phyloP scores from a whole-genome alignment of 2,329 filamentous ascomycete genomes.

The Aspergillus alliaceus region DNA sequence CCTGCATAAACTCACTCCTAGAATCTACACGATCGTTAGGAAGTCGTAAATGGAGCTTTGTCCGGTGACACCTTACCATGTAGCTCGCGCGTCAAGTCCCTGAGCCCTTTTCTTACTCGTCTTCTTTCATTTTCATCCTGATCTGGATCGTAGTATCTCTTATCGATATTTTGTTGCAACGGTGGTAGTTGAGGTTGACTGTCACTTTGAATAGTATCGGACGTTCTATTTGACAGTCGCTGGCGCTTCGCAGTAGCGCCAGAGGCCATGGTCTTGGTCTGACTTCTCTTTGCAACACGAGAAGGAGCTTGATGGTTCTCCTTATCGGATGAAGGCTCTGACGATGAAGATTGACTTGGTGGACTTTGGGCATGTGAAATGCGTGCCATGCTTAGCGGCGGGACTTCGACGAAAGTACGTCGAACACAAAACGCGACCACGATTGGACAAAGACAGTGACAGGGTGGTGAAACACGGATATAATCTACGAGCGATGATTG shows the following conservation, averaged over 20 bases:
- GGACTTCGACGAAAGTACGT: slow-evolving; percentile 6
- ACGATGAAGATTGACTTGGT: slow-evolving; percentile 30
- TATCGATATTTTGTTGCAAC: slow-evolving; percentile 39
- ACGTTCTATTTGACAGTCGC: slow-evolving; percentile 40
- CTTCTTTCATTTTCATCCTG: slow-evolving; percentile 75
- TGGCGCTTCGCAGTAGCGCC: slow-evolving; percentile 43
- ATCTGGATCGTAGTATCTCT: slow-evolving; percentile 72
- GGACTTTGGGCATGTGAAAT: slow-evolving; percentile 16
- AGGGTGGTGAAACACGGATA: slow-evolving; percentile 1
- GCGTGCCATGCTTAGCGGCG: slow-evolving; percentile 30
- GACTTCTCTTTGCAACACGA: slow-evolving; percentile 46
- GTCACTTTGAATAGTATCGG: slow-evolving; percentile 20
- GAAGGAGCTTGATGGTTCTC: slow-evolving; percentile 42
- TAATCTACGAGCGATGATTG: not conserved
- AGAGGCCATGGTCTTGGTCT: slow-evolving; percentile 37
- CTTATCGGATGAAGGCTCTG: slow-evolving; percentile 48
- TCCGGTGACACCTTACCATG: slow-evolving; percentile 48
- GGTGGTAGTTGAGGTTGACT: slow-evolving; percentile 28
- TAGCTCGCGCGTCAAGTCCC: slow-evolving; percentile 64
- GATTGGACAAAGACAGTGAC: not conserved
- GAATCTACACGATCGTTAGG: slow-evolving; percentile 55
- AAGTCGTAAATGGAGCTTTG: not conserved
- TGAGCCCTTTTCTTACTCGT: slow-evolving; percentile 66
- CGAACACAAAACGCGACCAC: slow-evolving; percentile 9
- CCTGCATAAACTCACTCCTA: slow-evolving; percentile 68